These are phyloP conservation scores for Ramalina intermedia DNA, from an alignment of 495 filamentous ascomycete genomes.

Conservation along the genomic window DNA sequence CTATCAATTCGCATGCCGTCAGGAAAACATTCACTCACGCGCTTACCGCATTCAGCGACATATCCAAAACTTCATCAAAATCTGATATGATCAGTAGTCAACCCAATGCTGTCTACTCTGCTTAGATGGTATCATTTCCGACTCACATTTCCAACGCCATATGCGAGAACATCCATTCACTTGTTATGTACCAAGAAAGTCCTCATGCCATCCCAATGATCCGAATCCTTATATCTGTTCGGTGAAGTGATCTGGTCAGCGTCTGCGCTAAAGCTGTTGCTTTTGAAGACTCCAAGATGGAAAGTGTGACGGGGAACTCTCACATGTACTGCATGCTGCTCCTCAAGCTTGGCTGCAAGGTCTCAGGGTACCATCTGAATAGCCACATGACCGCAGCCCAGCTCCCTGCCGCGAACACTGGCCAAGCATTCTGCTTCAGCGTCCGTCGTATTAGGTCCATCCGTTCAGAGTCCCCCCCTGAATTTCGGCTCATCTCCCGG, in stretches of 20 bases:
- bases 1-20: too few species aligned
- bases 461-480: slow-evolving; percentile 13
- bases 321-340: slow-evolving; percentile 99
- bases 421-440: slow-evolving; percentile 65
- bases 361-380: slow-evolving; percentile 82
- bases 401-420: slow-evolving; percentile 71
- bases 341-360: slow-evolving; percentile 74
- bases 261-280: not conserved
- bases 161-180: slow-evolving; percentile 25
- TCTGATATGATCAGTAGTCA: too few species aligned
- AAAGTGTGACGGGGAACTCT: slow-evolving; percentile 20
- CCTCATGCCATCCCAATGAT: slow-evolving; percentile 69
- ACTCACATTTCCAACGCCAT: not conserved
- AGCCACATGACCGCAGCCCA: slow-evolving; percentile 95
- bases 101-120: too few species aligned
- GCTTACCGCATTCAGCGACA: too few species aligned
- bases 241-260: not conserved
- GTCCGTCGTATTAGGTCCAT: slow-evolving; percentile 17
- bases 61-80: too few species aligned
- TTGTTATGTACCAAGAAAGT: slow-evolving; percentile 77
- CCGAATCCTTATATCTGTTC: slow-evolving; percentile 50
- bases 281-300: not conserved
- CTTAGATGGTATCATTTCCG: too few species aligned
- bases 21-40: too few species aligned
- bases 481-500: slow-evolving; percentile 24